Evolutionary conservation across 192 early-diverging fungal genomes (phyloP), one percentile per base, ranked within the genome.

Genomic region (Coemansia sp.): DNA sequence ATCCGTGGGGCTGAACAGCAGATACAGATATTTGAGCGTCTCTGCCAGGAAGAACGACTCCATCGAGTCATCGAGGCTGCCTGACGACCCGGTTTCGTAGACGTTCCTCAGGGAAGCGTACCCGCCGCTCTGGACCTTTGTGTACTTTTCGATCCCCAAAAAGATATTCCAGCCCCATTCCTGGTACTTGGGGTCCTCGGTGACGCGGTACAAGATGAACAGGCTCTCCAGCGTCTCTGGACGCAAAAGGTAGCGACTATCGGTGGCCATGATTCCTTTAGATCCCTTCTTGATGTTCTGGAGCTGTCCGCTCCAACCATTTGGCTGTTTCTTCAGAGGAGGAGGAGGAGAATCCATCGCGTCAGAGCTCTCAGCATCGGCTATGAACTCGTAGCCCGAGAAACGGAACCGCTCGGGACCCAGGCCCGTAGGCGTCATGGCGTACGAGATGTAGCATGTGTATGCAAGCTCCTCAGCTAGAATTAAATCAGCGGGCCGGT

Each of bases 1-100:
- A 65, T 89, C 77, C 36, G 85, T 74, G 18, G 89, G 79, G 16
- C 85, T 85, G 74, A 94, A 97, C 53, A 97, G 83, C 69, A 99
- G 67, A 75, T 93, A 99, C 23, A 95, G 83, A 71, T 99, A 99
- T 80, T 99, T 99, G 64, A 99, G 87, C 0, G 95, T 96, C 73
- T 99, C 97, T 0, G 95, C 95, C 60, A 96, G 74, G 71, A 98
- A 95, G 79, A 95, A 98, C 46, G 90, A 91, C 60, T 87, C 85
- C 83, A 86, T 87, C n/a, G 67, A 62, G 23, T 84, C 85, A 0
- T 53, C 26, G 11, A 26, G 56, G 41, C 73, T 72, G 2, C 18
- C 23, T 36, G 33, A 56, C 0, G 14, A 16, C 0, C 39, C 12
- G 0, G 61, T 64, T 6, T 66, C 45, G 7, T 55, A 12, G 1